Evolutionary conservation across 2,329 filamentous ascomycete species (phyloP).

Genomic region (Fusarium stilboides): DNA sequence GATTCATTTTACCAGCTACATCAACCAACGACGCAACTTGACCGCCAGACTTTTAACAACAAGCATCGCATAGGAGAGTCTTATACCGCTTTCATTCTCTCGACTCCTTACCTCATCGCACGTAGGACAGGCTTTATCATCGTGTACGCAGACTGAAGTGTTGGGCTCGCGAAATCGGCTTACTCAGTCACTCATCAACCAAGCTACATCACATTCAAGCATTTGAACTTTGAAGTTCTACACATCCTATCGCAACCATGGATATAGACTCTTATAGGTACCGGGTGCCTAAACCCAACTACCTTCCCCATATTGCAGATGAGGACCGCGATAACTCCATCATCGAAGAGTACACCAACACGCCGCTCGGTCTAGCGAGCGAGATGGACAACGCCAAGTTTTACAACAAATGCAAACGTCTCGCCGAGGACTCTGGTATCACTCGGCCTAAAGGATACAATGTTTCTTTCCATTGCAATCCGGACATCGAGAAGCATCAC

Average conservation of each 20-base stretch:
- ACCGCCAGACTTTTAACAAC: not conserved
- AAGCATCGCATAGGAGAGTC: not conserved
- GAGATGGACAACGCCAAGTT: slow-evolving; percentile 71
- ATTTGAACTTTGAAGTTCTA: slow-evolving; percentile 6
- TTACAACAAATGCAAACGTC: slow-evolving; percentile 70
- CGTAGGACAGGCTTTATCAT: slow-evolving; percentile 2
- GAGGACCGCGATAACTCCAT: slow-evolving; percentile 66
- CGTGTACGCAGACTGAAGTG: not conserved
- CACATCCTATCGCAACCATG: slow-evolving; percentile 43
- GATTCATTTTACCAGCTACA: slow-evolving; percentile 40
- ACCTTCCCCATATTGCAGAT: slow-evolving; percentile 69
- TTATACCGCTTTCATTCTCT: not conserved
- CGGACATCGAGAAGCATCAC: slow-evolving; percentile 94
- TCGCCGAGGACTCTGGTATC: slow-evolving; percentile 76
- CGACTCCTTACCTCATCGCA: not conserved
- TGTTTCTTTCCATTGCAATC: slow-evolving; percentile 96
- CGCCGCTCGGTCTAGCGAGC: slow-evolving; percentile 65
- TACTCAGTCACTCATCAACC: slow-evolving; percentile 25
- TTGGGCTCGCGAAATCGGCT: slow-evolving; percentile 16
- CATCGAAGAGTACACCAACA: slow-evolving; percentile 65
- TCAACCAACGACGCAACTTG: slow-evolving; percentile 21
- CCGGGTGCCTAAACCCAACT: slow-evolving; percentile 72
- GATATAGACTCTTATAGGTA: slow-evolving; percentile 66
- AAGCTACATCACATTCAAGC: slow-evolving; percentile 17
- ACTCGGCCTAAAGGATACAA: slow-evolving; percentile 86